These are phyloP conservation scores for Cantharellus cinnabarinus DNA, from an alignment of 768 basidiomycete species.

Conservation along the genomic window DNA sequence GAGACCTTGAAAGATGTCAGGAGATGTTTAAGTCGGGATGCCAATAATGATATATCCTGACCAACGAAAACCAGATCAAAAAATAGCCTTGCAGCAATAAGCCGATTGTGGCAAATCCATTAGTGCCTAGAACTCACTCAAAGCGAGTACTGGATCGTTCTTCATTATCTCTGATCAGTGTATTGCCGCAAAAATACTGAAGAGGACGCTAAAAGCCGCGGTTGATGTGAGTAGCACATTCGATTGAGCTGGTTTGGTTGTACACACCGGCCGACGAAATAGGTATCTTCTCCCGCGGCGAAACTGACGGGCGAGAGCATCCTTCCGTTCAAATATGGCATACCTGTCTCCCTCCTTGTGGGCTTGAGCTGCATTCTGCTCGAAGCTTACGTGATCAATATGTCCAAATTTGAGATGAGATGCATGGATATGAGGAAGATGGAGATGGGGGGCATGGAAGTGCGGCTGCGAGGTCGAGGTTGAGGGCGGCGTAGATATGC, in stretches of 20 bases:
- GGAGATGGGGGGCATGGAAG: too few species aligned
- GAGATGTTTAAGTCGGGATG: too few species aligned
- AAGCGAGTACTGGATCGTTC: background rate
- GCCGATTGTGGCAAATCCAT: background rate
- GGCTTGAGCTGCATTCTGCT: background rate
- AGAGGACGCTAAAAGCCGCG: background rate
- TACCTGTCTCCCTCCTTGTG: background rate
- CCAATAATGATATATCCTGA: background rate
- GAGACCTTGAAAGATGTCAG: background rate
- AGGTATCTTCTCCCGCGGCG: conserved; percentile 1
- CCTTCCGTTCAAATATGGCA: background rate
- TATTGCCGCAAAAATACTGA: conserved; percentile 10
- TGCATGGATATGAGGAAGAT: too few species aligned
- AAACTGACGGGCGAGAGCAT: background rate
- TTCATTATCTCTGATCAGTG: conserved; percentile 12
- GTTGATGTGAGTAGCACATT: too few species aligned
- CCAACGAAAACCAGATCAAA: conserved; percentile 4
- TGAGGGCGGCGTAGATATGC: too few species aligned
- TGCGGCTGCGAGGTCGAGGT: too few species aligned
- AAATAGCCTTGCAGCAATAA: conserved; percentile 1
- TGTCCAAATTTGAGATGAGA: background rate
- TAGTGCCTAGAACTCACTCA: background rate
- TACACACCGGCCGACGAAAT: background rate
- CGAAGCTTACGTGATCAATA: background rate
- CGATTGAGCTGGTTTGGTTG: too few species aligned